These are phyloP conservation scores for Diplodia sapinea DNA, from an alignment of 2,329 filamentous ascomycete species.

Conservation along the genomic window DNA sequence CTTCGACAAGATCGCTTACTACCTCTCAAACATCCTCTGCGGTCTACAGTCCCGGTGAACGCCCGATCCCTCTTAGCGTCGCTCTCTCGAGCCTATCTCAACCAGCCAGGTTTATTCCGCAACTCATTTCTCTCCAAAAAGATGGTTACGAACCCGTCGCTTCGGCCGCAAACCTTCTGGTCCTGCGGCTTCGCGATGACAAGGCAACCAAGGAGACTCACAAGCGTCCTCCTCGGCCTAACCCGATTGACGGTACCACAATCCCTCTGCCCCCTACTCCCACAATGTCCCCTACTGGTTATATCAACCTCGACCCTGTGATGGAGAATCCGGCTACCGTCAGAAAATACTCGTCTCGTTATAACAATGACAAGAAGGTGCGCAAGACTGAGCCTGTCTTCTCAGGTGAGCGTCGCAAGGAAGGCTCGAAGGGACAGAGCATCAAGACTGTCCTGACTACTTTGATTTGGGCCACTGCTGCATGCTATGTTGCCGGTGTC, in stretches of 20 bases:
- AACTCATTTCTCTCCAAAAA: slow-evolving; percentile 35
- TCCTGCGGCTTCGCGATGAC: slow-evolving; percentile 38
- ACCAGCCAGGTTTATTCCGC: slow-evolving; percentile 35
- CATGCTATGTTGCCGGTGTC: slow-evolving; percentile 30
- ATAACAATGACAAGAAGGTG: slow-evolving; percentile 25
- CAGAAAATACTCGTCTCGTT: not conserved
- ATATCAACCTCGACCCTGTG: slow-evolving; percentile 31
- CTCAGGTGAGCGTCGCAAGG: slow-evolving; percentile 18
- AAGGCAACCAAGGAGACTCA: slow-evolving; percentile 1
- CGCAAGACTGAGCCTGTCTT: slow-evolving; percentile 29
- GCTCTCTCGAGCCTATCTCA: slow-evolving; percentile 22
- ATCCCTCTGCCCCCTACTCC: slow-evolving; percentile 35
- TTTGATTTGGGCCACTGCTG: slow-evolving; percentile 31
- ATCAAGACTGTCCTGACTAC: slow-evolving; percentile 21
- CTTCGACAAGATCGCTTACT: slow-evolving; percentile 38
- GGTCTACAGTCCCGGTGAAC: slow-evolving; percentile 31
- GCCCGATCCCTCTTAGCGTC: slow-evolving; percentile 33
- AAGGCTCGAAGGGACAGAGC: slow-evolving; percentile 19
- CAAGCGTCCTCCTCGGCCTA: slow-evolving; percentile 30
- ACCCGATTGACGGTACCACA: slow-evolving; percentile 47
- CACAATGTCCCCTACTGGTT: slow-evolving; percentile 30
- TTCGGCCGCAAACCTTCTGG: slow-evolving; percentile 42
- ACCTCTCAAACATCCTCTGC: slow-evolving; percentile 32
- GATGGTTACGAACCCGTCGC: slow-evolving; percentile 40
- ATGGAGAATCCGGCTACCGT: slow-evolving; percentile 17